These are phyloP conservation scores for Rosa persica DNA, from an alignment of 306 rosid species.

Conservation along the genomic window DNA sequence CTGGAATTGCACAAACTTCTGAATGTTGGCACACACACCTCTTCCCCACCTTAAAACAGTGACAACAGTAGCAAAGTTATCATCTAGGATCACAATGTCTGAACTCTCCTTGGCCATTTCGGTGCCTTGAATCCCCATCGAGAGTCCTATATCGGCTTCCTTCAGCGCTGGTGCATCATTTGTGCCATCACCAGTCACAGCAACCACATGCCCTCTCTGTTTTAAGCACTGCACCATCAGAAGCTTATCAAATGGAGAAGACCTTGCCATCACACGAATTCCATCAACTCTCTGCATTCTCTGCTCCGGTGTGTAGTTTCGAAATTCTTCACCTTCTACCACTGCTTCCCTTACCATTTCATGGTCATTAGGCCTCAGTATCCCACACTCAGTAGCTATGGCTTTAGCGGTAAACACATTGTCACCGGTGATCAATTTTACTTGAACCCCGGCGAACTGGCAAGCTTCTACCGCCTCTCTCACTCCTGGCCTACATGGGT, in stretches of 20 bases:
- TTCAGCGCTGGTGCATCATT: constrained; percentile 35
- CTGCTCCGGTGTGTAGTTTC: constrained; percentile 28
- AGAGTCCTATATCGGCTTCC: constrained; percentile 36
- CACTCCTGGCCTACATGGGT: constrained; percentile 35
- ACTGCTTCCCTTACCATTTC: constrained; percentile 14
- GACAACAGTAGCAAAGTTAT: constrained; percentile 30
- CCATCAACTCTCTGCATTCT: constrained; percentile 36
- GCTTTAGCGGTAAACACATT: constrained; percentile 35
- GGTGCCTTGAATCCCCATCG: constrained; percentile 41
- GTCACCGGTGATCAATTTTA: constrained; percentile 40
- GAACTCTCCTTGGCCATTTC: constrained; percentile 34
- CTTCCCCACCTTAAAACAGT: constrained; percentile 39
- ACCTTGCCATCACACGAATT: constrained; percentile 41
- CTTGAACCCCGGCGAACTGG: constrained; percentile 22
- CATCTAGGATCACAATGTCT: constrained; percentile 35
- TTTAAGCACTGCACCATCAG: constrained; percentile 41
- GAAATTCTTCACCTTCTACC: constrained; percentile 36
- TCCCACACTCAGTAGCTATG: constrained; percentile 35
- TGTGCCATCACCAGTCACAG: constrained; percentile 34
- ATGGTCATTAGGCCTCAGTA: constrained; percentile 10
- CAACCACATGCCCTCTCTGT: constrained; percentile 39
- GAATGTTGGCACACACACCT: constrained; percentile 33
- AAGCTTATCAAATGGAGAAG: constrained; percentile 36
- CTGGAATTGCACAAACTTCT: constrained; percentile 40
- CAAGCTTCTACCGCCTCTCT: constrained; percentile 32